Conservation (phyloP, 2,329 filamentous ascomycete species). For the Apiospora kogelbergensis region DNA sequence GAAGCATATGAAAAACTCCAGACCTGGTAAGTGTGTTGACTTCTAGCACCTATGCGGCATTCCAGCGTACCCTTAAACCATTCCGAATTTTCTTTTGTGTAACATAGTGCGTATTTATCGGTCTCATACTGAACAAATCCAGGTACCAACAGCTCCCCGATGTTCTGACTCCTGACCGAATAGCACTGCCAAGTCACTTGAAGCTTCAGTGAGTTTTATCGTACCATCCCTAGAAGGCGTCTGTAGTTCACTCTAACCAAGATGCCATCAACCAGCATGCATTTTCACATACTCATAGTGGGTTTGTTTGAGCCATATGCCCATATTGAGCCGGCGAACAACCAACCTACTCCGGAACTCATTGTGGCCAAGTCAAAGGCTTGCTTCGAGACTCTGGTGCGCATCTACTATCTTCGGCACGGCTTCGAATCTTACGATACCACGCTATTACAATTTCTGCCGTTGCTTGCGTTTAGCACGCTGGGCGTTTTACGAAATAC, state of each 20-base stretch:
- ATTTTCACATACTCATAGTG: slow-evolving; percentile 37
- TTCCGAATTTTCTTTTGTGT: background rate
- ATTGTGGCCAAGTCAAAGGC: slow-evolving; percentile 22
- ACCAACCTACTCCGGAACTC: slow-evolving; percentile 12
- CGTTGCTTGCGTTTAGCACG: slow-evolving; percentile 19
- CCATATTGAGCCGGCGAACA: slow-evolving; percentile 14
- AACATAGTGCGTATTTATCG: background rate
- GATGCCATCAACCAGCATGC: slow-evolving; percentile 27
- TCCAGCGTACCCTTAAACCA: background rate
- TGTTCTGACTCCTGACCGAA: slow-evolving; percentile 26
- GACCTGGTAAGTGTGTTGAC: slow-evolving; percentile 26
- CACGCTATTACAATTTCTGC: slow-evolving; percentile 21
- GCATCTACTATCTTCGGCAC: slow-evolving; percentile 32
- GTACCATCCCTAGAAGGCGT: too few relatives aligned
- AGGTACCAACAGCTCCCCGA: slow-evolving; percentile 20
- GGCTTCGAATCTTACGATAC: slow-evolving; percentile 26
- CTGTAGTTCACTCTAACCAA: background rate
- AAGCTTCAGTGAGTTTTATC: slow-evolving; percentile 34
- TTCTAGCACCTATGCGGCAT: background rate
- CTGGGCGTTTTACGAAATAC: slow-evolving; percentile 19
- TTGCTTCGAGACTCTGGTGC: slow-evolving; percentile 28
- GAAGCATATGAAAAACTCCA: slow-evolving; percentile 20
- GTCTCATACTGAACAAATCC: background rate
- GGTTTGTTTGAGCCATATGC: slow-evolving; percentile 29
- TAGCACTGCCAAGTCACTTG: slow-evolving; percentile 35